phyloP scores from a whole-genome alignment of 2,329 filamentous ascomycete species.

The Fusarium begoniae region DNA sequence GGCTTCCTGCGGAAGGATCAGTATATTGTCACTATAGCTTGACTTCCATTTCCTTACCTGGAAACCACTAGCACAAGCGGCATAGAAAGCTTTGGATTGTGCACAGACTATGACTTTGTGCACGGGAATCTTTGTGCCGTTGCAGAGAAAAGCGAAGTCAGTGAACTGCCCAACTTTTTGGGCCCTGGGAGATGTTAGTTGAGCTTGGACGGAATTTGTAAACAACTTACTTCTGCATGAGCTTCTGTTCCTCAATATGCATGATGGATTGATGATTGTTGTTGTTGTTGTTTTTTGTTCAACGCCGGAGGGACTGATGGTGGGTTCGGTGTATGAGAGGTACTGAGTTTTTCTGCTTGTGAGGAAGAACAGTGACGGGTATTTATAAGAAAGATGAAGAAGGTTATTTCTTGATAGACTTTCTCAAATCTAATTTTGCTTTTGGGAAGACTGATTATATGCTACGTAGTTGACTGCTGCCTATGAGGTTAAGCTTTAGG shows the following conservation, averaged over 20 bases:
- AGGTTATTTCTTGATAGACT: not conserved
- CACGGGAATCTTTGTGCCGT: not conserved
- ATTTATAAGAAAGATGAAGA: not conserved
- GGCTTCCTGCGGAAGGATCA: not conserved
- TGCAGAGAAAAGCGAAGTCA: not conserved
- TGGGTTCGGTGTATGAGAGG: not conserved
- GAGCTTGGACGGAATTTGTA: not conserved
- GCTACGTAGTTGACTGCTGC: not conserved
- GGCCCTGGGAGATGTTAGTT: not conserved
- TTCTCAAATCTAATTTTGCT: not conserved
- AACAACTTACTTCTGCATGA: not conserved
- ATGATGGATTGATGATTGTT: not conserved
- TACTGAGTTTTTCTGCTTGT: not conserved
- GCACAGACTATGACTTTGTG: not conserved
- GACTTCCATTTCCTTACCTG: not conserved
- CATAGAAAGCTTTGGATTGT: not conserved
- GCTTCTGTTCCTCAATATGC: not conserved
- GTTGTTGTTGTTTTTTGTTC: too few species aligned
- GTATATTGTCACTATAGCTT: not conserved
- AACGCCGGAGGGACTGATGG: too few species aligned
- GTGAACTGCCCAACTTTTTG: not conserved
- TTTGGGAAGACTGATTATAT: not conserved
- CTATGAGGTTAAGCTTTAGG: not conserved
- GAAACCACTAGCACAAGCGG: not conserved
- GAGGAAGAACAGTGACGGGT: not conserved